Evolutionary conservation across 2,329 filamentous ascomycete genomes (phyloP).

Genomic region (Fonsecaea multimorphosa): DNA sequence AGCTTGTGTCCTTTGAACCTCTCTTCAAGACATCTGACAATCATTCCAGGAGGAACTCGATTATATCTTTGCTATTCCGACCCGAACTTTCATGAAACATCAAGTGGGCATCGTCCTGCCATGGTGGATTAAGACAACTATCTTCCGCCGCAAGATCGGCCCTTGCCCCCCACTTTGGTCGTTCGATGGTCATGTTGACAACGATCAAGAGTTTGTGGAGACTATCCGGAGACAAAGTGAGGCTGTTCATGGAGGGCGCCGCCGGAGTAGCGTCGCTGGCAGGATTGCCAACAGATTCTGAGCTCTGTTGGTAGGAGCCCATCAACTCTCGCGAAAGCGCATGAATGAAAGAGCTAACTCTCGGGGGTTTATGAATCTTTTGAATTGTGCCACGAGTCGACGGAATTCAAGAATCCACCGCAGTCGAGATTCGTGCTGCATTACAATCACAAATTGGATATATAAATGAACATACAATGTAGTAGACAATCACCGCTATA

Average conservation of each 20-base stretch:
- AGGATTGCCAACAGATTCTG: slow-evolving; percentile 32
- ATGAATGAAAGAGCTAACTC: no score
- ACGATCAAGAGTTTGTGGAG: slow-evolving; percentile 37
- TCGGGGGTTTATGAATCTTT: background rate
- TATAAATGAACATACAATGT: background rate
- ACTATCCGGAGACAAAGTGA: slow-evolving; percentile 36
- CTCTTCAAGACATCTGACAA: background rate
- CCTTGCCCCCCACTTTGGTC: slow-evolving; percentile 58
- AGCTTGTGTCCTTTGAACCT: background rate
- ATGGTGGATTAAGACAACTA: slow-evolving; percentile 64
- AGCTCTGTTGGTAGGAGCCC: background rate
- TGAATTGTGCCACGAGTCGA: background rate
- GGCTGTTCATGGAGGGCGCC: slow-evolving; percentile 23
- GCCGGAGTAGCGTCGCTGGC: slow-evolving; percentile 32
- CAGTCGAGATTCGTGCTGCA: background rate
- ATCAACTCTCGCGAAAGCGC: no score
- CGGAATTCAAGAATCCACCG: background rate
- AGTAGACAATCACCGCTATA: background rate
- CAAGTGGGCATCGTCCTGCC: slow-evolving; percentile 61
- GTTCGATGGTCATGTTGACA: slow-evolving; percentile 45
- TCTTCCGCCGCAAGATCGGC: slow-evolving; percentile 57
- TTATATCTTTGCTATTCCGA: slow-evolving; percentile 59
- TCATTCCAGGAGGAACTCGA: slow-evolving; percentile 58
- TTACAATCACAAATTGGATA: background rate
- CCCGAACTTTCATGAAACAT: slow-evolving; percentile 59